Evolutionary conservation across 2,329 filamentous ascomycete genomes (phyloP).

Genomic region (Sphaerostilbella broomeana): DNA sequence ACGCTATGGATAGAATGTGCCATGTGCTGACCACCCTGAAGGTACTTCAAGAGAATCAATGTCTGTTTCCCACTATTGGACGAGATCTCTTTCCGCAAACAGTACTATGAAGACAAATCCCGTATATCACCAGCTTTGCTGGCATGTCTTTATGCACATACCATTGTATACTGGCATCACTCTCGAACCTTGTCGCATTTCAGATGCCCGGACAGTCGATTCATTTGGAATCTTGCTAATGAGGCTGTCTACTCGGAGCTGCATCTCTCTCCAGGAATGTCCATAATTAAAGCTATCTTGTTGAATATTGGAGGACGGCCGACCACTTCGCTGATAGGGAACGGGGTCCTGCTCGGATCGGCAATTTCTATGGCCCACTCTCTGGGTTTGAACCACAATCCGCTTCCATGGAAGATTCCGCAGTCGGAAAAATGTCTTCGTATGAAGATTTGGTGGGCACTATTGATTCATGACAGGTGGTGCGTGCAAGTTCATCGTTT

Average conservation of each 20-base stretch:
- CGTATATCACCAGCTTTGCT: constrained; percentile 50
- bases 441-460: constrained; percentile 50
- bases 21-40: constrained; percentile 22
- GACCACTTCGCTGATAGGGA: constrained; percentile 53
- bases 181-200: constrained; percentile 37
- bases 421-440: constrained; percentile 43
- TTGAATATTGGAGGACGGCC: constrained; percentile 55
- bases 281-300: constrained; percentile 50
- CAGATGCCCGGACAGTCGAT: constrained; percentile 50
- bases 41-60: constrained; percentile 51
- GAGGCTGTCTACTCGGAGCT: constrained; percentile 55
- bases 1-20: no score
- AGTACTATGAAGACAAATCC: constrained; percentile 38
- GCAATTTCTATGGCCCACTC: constrained; percentile 48
- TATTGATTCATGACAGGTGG: constrained; percentile 51
- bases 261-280: constrained; percentile 50
- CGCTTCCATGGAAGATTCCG: constrained; percentile 46
- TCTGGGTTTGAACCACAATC: constrained; percentile 48
- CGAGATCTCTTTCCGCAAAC: constrained; percentile 44
- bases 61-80: constrained; percentile 57
- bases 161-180: constrained; percentile 51
- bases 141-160: constrained; percentile 51
- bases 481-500: constrained; percentile 17
- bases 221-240: constrained; percentile 56
- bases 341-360: constrained; percentile 43